A percentile compares a stretch with the other conserved stretches of the same genome.
Evolutionary conservation across 805 yeast genomes (phyloP).

Genomic region (Candida fluviatilis): DNA sequence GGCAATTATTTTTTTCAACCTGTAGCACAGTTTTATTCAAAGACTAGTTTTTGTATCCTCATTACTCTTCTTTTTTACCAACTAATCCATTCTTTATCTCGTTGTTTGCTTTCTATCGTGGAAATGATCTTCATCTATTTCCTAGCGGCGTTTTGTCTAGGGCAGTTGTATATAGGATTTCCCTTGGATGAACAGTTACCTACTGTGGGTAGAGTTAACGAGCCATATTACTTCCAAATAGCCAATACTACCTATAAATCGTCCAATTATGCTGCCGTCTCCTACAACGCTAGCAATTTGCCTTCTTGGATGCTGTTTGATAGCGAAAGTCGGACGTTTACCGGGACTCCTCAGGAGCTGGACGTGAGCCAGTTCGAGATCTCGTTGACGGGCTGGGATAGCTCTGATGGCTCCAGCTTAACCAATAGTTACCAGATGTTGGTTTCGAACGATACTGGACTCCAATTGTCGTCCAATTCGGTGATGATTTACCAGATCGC

Average conservation of each 20-base stretch:
- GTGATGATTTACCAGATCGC: constrained; percentile 52
- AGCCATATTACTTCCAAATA: constrained; percentile 59
- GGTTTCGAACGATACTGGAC: constrained; percentile 55
- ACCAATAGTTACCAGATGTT: constrained; percentile 53
- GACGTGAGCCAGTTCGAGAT: constrained; percentile 43
- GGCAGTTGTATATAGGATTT: constrained; percentile 59
- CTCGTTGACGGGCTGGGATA: constrained; percentile 63
- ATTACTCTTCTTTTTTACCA: not conserved
- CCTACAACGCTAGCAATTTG: constrained; percentile 52
- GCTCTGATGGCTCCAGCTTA: constrained; percentile 41
- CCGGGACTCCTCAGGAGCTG: constrained; percentile 58
- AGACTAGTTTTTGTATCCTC: not conserved
- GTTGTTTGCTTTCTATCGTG: not conserved
- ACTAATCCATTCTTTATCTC: not conserved
- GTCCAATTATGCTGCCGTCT: constrained; percentile 22
- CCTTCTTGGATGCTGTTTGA: constrained; percentile 85
- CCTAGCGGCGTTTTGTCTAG: constrained; percentile 12
- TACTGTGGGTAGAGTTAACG: constrained; percentile 72
- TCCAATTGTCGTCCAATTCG: constrained; percentile 41
- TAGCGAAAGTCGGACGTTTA: constrained; percentile 49
- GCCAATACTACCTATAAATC: constrained; percentile 64
- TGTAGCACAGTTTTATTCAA: not conserved
- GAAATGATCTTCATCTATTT: not conserved
- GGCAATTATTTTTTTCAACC: not conserved
- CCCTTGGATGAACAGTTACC: constrained; percentile 85